Evolutionary conservation across 179 eudicot species (phyloP), one percentile per base, ranked within the genome.

Genomic region (Nepenthes alata): DNA sequence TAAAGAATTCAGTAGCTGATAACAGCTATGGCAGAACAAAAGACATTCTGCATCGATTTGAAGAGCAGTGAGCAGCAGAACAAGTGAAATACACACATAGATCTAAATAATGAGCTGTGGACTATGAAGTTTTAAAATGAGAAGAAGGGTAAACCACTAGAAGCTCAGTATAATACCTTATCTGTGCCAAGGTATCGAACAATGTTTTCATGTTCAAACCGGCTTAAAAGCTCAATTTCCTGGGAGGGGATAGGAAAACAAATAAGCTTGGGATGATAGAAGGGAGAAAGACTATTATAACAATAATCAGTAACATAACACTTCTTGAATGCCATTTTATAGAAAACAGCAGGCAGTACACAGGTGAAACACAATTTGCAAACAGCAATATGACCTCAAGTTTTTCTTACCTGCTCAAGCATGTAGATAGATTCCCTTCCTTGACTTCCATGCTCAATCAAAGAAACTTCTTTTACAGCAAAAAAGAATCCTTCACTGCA

Each of bases 391-490:
- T 25, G 25, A n/a, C 11, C 38, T 38, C 52, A 35, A 48, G 50
- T 2, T 16, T 73, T 14, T 38, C 57, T 63, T 67, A 89, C 97
- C 86, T 87, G 87, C 77, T 85, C 83, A 64, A 89, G 97, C 72
- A 85, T 86, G 63, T n/a, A 63, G 53, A 87, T 68, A 60, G 89
- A 75, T 44, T 44, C 7, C 72, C 66, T 78, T 45, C 82, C 96
- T 71, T 71, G 83, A 59, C 51, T 76, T 70, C 88, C 97, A 70
- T 78, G 86, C 65, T 88, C 93, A 67, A 90, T 86, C 72, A 90
- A 69, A 67, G 97, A 90, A 63, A 90, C 97, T 74, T 90, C 97
- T 74, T 90, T 90, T 48, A 87, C 80, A 59, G 97, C 97, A 64
- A 87, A 85, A 74, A 90, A 90, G 64, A 62, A 60, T 15, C 95